Conservation (phyloP, 2,329 filamentous ascomycete species). For the Lasiodiplodia citricola region DNA sequence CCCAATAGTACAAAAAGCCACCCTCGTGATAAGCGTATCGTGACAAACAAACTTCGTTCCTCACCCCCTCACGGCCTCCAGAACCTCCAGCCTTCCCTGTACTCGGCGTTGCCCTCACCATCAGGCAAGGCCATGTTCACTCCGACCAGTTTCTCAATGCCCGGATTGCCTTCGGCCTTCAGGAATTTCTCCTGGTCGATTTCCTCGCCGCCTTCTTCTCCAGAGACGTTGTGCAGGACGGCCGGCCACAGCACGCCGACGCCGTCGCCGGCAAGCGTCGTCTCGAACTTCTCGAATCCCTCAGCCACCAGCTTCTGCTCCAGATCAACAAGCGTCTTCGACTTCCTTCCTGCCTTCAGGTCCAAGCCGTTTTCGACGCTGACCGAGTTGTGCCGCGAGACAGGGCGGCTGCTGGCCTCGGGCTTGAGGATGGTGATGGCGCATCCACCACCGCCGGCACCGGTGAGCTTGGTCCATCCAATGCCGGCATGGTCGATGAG, state of each 20-base stretch:
- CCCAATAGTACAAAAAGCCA: neutral
- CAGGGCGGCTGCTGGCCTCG: constrained; percentile 42
- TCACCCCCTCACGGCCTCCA: constrained; percentile 41
- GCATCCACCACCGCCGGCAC: constrained; percentile 93
- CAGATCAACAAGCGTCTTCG: constrained; percentile 61
- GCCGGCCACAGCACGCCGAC: constrained; percentile 95
- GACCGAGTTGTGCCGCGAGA: constrained; percentile 11
- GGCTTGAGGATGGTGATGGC: constrained; percentile 89
- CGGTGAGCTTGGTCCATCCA: constrained; percentile 97
- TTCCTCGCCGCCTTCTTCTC: constrained; percentile 84
- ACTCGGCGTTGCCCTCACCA: constrained; percentile 32
- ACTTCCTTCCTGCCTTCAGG: constrained; percentile 51
- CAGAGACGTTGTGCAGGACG: constrained; percentile 82
- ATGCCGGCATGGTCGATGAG: constrained; percentile 81
- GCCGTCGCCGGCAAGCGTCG: constrained; percentile 88
- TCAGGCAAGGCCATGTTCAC: constrained; percentile 50
- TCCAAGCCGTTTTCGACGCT: constrained; percentile 35
- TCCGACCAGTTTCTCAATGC: constrained; percentile 85
- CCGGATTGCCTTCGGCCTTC: constrained; percentile 80
- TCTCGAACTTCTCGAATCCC: constrained; percentile 84
- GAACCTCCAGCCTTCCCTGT: constrained; percentile 48
- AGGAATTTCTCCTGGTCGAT: constrained; percentile 91
- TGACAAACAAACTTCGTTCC: neutral
- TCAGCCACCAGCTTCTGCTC: constrained; percentile 62
- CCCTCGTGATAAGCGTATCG: neutral